Percentiles rank a stretch among this genome's conserved stretches.
Evolutionary conservation across 2,329 filamentous ascomycete genomes (phyloP).

Genomic region (Trichoderma polysporum): DNA sequence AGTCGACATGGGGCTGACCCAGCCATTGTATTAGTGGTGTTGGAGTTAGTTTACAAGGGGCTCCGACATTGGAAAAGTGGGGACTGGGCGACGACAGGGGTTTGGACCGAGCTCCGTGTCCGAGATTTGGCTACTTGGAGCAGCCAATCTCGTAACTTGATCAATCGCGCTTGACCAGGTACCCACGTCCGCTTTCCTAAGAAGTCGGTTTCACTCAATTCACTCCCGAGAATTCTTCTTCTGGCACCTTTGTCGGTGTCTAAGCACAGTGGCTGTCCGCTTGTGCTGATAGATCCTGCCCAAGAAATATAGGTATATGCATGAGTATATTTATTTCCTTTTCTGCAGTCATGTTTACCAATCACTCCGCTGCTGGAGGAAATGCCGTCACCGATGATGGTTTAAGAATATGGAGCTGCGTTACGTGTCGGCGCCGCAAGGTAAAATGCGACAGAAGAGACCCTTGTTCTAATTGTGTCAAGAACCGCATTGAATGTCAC

Average conservation of each 20-base stretch:
- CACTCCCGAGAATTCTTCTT: not conserved
- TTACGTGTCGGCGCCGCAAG: constrained; percentile 35
- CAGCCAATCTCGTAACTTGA: not conserved
- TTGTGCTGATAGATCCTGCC: not conserved
- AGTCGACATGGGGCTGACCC: not conserved
- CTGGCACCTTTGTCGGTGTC: not conserved
- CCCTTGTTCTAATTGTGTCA: constrained; percentile 32
- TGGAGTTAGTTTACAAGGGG: not conserved
- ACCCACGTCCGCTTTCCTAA: not conserved
- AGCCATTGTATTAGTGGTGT: not conserved
- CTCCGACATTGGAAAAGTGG: not conserved
- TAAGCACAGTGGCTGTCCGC: not conserved
- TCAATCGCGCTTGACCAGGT: not conserved
- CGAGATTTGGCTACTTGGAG: not conserved
- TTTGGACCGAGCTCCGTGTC: constrained; percentile 33
- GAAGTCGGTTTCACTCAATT: not conserved
- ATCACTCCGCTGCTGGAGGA: not conserved
- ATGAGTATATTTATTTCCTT: too few relatives aligned
- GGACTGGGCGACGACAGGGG: not conserved
- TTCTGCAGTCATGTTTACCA: not conserved
- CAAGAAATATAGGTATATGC: not conserved
- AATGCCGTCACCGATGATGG: not conserved
- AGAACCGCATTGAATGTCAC: constrained; percentile 31
- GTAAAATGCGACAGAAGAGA: constrained; percentile 33
- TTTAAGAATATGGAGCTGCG: constrained; percentile 31